Conservation (phyloP, 73 alveolate genomes). For the Paramecium tetraurelia region DNA sequence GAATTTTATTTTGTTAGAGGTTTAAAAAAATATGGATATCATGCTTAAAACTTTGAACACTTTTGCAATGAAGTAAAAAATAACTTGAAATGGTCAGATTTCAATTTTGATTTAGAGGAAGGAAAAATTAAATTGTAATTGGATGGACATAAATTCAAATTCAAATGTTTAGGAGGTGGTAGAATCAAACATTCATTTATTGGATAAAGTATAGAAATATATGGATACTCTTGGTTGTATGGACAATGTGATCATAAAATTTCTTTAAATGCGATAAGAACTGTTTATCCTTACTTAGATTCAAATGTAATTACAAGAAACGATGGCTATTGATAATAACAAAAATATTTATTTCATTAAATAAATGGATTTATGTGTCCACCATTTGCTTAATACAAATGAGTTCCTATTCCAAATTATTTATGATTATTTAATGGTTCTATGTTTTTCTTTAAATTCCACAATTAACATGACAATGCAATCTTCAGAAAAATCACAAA, state of each 20-base stretch:
- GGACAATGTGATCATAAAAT: conserved; percentile 26
- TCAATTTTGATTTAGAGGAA: not conserved
- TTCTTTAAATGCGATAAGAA: not conserved
- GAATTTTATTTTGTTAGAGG: conserved; percentile 35
- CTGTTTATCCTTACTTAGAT: not conserved
- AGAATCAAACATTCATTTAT: not conserved
- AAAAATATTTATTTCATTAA: not conserved
- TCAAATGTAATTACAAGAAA: not conserved
- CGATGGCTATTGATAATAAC: not conserved
- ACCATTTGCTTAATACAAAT: conserved; percentile 12
- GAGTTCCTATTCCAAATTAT: conserved; percentile 32
- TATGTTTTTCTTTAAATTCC: not conserved
- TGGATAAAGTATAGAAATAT: not conserved
- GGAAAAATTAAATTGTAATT: not conserved
- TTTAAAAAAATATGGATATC: not conserved
- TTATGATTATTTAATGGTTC: not conserved
- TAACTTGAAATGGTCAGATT: not conserved
- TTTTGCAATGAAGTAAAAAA: not conserved
- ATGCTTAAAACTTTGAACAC: conserved; percentile 26
- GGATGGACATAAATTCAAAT: not conserved
- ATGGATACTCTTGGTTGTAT: conserved; percentile 26
- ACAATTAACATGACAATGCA: not conserved
- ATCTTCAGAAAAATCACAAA: not conserved
- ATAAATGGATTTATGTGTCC: conserved; percentile 27
- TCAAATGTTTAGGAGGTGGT: conserved; percentile 46